Base-by-base conservation (phyloP, 1,284 basidiomycete genomes). In the Sphagnurus paluster region DNA sequence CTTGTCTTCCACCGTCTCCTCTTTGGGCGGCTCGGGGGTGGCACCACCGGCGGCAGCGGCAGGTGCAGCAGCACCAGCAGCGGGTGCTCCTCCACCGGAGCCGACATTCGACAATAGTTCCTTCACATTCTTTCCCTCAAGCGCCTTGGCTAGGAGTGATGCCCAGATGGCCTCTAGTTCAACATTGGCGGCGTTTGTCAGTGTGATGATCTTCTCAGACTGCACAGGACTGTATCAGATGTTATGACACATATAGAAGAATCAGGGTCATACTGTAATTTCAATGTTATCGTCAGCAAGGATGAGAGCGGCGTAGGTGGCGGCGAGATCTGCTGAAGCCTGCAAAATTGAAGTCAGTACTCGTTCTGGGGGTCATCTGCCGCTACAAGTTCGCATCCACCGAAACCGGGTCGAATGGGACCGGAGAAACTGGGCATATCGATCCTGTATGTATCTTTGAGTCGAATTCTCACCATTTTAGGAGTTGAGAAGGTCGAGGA, bases 101-200 rank as follows among this genome's bases (percentile, higher is more conserved):
- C 92, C 90, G 56, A 96, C 87, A 75, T 93, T 95, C 57, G 90
- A 90, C 52, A 98, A 81, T 56, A 99, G 78, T 44, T 96, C 93
- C 76, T 94, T 98, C 65, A 98, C 80, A 73, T 98, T 85, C 82
- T 97, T 98, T 63, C 95, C 95, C 76, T 97, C 95, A 45, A 99
- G 86, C 29, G 96, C 95, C 74, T 98, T 99, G 59, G 96, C 89
- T 64, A 99, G 87, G 61, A 99, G 88, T 39, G 86, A 75, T 52
- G 95, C 94, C 96, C 96, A 99, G 79, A 99, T 99, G 55, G 93
- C 82, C 76, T 99, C 97, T 53, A 98, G 67, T 42, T 98, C 93
- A 53, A 92, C 79, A 54, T 76, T 75, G 49, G 96, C 96, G 46
- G 93, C 94, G 48, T 67, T 69, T 61, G 90, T 92, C 64, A 98